Evolutionary conservation across 805 yeast genomes (phyloP), one percentile per base, ranked within the genome.

Genomic region (Scheffersomyces ergatensis): DNA sequence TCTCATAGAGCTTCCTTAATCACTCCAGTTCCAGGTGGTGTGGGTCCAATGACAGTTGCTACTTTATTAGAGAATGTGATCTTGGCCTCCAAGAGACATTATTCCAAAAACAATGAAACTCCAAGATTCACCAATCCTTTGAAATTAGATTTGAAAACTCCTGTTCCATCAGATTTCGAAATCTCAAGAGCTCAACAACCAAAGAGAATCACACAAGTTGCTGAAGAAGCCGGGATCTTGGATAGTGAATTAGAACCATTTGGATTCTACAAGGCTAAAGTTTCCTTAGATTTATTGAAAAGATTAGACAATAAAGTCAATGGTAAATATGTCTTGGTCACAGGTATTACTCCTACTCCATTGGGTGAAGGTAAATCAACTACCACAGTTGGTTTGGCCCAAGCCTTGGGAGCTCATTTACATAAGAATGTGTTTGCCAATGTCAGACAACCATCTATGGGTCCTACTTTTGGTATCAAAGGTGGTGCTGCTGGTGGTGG

Each of bases 401-500:
- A 85, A 65, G 89, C 90, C 13, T 66, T 85, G 45, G 86, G 89
- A 47, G 89, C 89, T 29, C 89, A 83, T 55, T 68, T 85, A 61
- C 72, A 78, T 38, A 72, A 77, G 50, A 79, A 83, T 44, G 83
- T 83, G 12, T 76, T 85, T 57, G 93, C 92, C 48, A 85, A 84
- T 58, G 93, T 85, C 38, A 78, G 93, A 72, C 93, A 85, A 61
- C 93, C 93, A 19, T 82, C 89, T 7, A 83, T 85, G 90, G 93
- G 93, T 41, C 93, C 93, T 49, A 85, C 93, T 15, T 85, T 85
- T 55, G 93, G 93, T 67, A 83, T 85, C 51, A 85, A 85, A 62
- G 93, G 93, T 65, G 93, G 93, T 67, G 93, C 93, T 51, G 93
- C 93, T 6, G 93, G 93, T 60, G 92, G 93, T 62, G 93, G 93